Base-by-base conservation (phyloP, 192 early-diverging fungal genomes). In the Diversispora epigaea region DNA sequence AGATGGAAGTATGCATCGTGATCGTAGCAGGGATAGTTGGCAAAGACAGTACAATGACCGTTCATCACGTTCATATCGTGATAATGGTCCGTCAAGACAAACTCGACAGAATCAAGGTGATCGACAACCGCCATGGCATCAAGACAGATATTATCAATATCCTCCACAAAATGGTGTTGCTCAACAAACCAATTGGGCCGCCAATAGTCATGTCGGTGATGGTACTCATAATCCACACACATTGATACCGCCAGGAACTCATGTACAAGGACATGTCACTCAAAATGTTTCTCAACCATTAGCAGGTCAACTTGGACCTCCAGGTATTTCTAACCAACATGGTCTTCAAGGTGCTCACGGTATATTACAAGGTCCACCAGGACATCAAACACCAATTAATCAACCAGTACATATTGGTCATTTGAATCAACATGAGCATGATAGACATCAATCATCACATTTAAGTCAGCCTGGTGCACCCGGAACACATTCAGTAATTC, bases 21-120 rank as follows among this genome's bases (percentile, higher is more conserved):
- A 68, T 17, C 57, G 57, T 17, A 45, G 46, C 43, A 71, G 69
- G 9, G 69, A 71, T 71, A 56, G 69, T 44, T 71, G 54, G 50
- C 45, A 40, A 21, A 12, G 69, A 71, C 69, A 54, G n/a, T 71
- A 71, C 22, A 57, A 71, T 71, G 40, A 54, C 7, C n/a, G 54
- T 25, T 44, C 39, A 19, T 43, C 47, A 55, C 69, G 32, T 54
- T 52, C 25, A 40, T 56, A 56, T 25, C 49, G 54, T 39, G 32
- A 71, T 41, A 54, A 57, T 17, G 40, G 69, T 40, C 49, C 39
- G 14, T n/a, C 69, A 52, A 41, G 52, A 15, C 64, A 45, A 49
- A 45, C 45, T 7, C 19, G 44, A 68, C 44, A 17, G 25, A 60
- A 68, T 15, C 64, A 66, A 54, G 21, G 56, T 12, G 45, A 71